Base-by-base conservation (phyloP, 495 filamentous ascomycete genomes). In the Penicillium bialowiezense region DNA sequence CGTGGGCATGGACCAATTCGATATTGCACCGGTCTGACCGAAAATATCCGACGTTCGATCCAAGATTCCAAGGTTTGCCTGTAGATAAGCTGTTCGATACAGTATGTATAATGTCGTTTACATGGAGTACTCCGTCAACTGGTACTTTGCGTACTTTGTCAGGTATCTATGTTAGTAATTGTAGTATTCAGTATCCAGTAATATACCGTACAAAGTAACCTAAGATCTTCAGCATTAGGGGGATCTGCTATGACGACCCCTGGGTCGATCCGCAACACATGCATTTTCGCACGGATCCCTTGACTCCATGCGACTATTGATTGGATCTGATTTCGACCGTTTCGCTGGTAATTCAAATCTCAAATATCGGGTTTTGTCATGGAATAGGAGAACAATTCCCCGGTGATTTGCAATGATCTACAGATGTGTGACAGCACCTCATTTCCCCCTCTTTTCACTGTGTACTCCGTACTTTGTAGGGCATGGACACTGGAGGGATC, bases 321-420 rank as follows among this genome's bases (percentile, higher is more conserved):
- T 55, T 57, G 56, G 59, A 65, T 62, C 55, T 64, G 52, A 42
- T 17, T 55, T 53, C 52, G 52, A 58, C 60, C 62, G 64, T 64
- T 65, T 46, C 41, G 37, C 48, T 41, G 59, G 56, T 39, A 57
- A 49, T n/a, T 34, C 46, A 48, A 54, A 62, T 62, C 62, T 59
- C 66, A 66, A 69, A 71, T 68, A 61, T 61, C 52, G 55, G 51
- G 54, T 12, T 5, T 31, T 31, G n/a, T n/a, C n/a, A n/a, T n/a
- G n/a, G n/a, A n/a, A n/a, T n/a, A n/a, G n/a, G n/a, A n/a, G 23
- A 35, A 13, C 38, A 50, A 46, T 50, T 48, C 52, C 52, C 55
- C 43, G 48, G 34, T 19, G 5, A 21, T 36, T 32, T 48, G 18
- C n/a, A 13, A 33, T 31, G 44, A 48, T 49, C 24, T 36, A 42